Base-by-base conservation (phyloP, 2,329 filamentous ascomycete genomes). In the Fusarium veterinarium region DNA sequence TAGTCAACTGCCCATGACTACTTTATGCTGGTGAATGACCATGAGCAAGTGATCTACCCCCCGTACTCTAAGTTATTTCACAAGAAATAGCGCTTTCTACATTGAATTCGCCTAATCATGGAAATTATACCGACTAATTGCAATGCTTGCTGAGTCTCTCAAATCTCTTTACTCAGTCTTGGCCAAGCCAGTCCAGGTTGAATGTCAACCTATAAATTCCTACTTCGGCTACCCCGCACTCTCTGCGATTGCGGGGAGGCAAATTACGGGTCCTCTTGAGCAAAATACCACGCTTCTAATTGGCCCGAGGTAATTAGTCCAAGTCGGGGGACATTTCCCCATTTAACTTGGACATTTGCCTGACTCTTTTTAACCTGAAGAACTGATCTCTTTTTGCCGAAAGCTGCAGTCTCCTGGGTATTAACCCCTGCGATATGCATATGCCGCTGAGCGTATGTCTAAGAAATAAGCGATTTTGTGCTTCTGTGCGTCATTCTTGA, bases 281-380 rank as follows among this genome's bases (percentile, higher is more conserved):
- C 30, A 31, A 41, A 62, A 70, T 61, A 28, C 1, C 7, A 1
- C 4, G 1, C 6, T 28, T 37, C 2, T 68, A 52, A 75, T 76
- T 74, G 60, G 74, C 20, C 23, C 23, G 23, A 19, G 51, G n/a
- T 35, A 51, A n/a, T 45, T 60, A 67, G 64, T 37, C 25, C 41
- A 60, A 49, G 42, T 64, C 72, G 72, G 74, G 68, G 72, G 61
- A 58, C 71, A 64, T 76, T 76, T 71, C 74, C 74, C 71, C 71
- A 53, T 75, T 72, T 55, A 65, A 70, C 72, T 64, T 73, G 51
- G 48, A 49, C 53, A 33, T 46, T 38, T 37, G 23, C 51, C 44
- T 45, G 66, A 66, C 48, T 35, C 31, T 51, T 51, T 51, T 35
- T 25, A 14, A 51, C 42, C 53, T 69, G 53, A 65, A 60, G 35